Base-by-base conservation (phyloP, 2,329 filamentous ascomycete genomes). In the Fusarium sulawesiense region DNA sequence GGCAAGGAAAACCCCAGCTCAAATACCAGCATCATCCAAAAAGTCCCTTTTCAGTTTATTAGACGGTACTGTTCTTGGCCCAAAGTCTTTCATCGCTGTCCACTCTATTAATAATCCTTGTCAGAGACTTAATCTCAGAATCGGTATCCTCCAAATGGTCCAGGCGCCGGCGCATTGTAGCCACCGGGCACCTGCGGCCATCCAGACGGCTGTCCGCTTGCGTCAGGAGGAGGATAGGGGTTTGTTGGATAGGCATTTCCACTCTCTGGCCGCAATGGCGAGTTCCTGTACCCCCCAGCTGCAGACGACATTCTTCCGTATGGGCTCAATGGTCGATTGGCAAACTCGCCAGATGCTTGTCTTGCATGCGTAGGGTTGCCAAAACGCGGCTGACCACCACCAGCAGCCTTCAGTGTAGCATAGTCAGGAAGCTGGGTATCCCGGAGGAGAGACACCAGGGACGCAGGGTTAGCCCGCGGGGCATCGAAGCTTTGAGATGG, bases 391-490 rank as follows among this genome's bases (percentile, higher is more conserved):
- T 82, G 80, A 7, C 77, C 79, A 32, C 78, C 80, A 12, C 75
- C 78, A 48, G 77, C 79, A 34, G 81, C 76, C 75, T 87, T 89
- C 85, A 88, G 89, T 11, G 84, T 81, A 32, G 80, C 80, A 67
- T 85, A 87, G 66, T 88, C 87, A 0, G 92, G 92, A 12, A 96
- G 84, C 25, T 87, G 83, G 9, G 91, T 88, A 56, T 89, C 86
- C 32, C 89, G 87, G 23, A 99, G 83, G 42, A 98, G 83, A 32
- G 88, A 87, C 9, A 96, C 91, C 81, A 98, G 84, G 62, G 87
- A 89, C 34, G 89, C 83, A 0, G 93, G 83, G 68, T 88, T 92
- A 73, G 97, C 91, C 13, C 89, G 87, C 41, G 88, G 87, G 21
- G 88, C 87, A 56, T 90, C 88, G 79, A 97, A 98, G 10, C 88